Base-by-base conservation (phyloP, 345 rosid species). In the Chamaenerion angustifolium region DNA sequence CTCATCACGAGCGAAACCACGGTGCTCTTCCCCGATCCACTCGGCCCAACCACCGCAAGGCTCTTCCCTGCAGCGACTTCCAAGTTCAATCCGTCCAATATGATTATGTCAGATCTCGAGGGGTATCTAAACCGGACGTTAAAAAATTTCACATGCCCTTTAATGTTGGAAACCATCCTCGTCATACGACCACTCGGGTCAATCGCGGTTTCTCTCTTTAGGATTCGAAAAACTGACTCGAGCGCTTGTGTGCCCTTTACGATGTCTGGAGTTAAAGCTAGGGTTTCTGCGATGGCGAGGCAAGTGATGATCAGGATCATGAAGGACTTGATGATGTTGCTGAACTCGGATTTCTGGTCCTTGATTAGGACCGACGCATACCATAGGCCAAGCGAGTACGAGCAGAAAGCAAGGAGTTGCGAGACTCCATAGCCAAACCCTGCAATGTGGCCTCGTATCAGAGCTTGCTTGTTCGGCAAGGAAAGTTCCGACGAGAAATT, bases 321-420 rank as follows among this genome's bases (percentile, higher is more conserved):
- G 68, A 78, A 89, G 52, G 88, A 59, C 52, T 77, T 82, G 44
- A 82, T 82, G 52, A 72, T 57, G 45, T 76, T 56, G 17, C 75
- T 69, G 5, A 89, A 85, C 45, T 71, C 64, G 3, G 95, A 72
- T 19, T 56, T 70, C 12, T 65, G 71, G 13, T 59, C 72, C 60
- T 64, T 63, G 16, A 89, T 74, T 19, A 80, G 71, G 11, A 73
- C 68, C 1, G 97, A 88, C 23, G 78, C 73, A 44, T 88, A 88
- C 93, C 97, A 85, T 48, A 89, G 90, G 25, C 89, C 95, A 10
- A 89, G 88, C 0, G 95, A 83, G 44, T 82, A 89, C 56, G 94
- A 79, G 58, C 76, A 68, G 52, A 66, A 66, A 0, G 77, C 75
- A 10, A 79, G 71, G 37, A 71, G 65, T 62, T 85, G 97, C 6